Evolutionary conservation across 2,329 filamentous ascomycete species (phyloP).

Genomic region (Didymella pomorum): DNA sequence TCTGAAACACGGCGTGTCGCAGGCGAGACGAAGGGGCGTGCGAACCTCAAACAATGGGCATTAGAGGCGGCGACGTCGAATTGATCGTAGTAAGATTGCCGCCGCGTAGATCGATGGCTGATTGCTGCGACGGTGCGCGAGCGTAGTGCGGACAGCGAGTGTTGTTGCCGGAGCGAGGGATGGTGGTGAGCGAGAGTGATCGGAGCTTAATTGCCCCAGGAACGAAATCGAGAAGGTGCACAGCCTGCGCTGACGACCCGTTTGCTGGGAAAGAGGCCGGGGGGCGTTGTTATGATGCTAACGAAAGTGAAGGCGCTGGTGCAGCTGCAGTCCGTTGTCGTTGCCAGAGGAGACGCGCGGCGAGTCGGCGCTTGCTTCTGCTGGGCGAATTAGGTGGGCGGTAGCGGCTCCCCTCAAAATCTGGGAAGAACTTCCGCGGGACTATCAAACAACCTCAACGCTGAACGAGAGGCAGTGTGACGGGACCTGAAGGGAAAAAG

Average conservation of each 20-base stretch:
- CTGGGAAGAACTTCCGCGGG: slow-evolving; percentile 21
- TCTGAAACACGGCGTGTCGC: slow-evolving; percentile 44
- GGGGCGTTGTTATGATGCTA: slow-evolving; percentile 32
- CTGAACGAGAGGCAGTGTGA: slow-evolving; percentile 44
- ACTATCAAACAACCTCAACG: slow-evolving; percentile 28
- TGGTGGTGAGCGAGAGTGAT: slow-evolving; percentile 14
- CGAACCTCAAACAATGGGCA: slow-evolving; percentile 54
- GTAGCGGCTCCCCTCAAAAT: slow-evolving; percentile 36
- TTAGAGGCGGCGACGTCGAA: slow-evolving; percentile 43
- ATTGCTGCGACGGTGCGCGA: slow-evolving; percentile 11
- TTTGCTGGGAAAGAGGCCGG: slow-evolving; percentile 15
- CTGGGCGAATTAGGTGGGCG: slow-evolving; percentile 27
- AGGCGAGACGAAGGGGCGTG: slow-evolving; percentile 23
- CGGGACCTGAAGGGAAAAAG: slow-evolving; percentile 31
- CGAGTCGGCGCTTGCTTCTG: slow-evolving; percentile 38
- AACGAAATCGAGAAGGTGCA: slow-evolving; percentile 7
- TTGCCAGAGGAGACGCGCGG: slow-evolving; percentile 46
- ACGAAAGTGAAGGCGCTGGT: slow-evolving; percentile 41
- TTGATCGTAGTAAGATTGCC: slow-evolving; percentile 32
- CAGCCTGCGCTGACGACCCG: slow-evolving; percentile 9
- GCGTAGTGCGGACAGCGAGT: slow-evolving; percentile 18
- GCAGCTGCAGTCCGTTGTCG: slow-evolving; percentile 38
- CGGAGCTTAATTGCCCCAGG: slow-evolving; percentile 5
- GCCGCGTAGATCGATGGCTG: slow-evolving; percentile 17
- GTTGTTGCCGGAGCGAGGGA: slow-evolving; percentile 24